Base-by-base conservation (phyloP, 176 grass and related monocot genomes). In the Alopecurus myosuroides region DNA sequence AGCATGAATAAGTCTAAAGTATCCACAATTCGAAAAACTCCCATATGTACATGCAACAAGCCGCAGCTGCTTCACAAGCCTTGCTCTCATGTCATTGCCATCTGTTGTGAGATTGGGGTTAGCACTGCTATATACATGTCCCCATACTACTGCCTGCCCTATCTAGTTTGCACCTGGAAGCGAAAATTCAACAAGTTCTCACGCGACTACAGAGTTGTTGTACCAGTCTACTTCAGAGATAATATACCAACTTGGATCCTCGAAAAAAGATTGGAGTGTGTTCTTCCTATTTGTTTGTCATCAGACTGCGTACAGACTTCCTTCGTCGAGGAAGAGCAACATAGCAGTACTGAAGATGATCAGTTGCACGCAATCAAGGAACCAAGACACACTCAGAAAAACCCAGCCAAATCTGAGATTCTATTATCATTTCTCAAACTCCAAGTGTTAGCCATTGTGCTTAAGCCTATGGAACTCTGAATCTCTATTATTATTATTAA, bases 21-120 rank as follows among this genome's bases (percentile, higher is more conserved):
- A 33, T 64, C 29, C 61, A 63, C 28, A 64, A 33, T 64, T 33
- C 15, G 41, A 29, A 45, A 82, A 82, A 62, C 7, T 12, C 26
- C 39, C 13, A n/a, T 5, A 1, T 83, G 81, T 35, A 48, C 81
- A 18, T 83, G 52, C 11, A 74, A 61, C 19, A 82, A 82, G 48
- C 65, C 23, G 3, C 37, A 56, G 65, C 9, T 55, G 66, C n/a
- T 55, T 56, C 49, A 28, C 48, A 71, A 56, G 65, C 80, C 80
- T 17, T 82, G 80, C 15, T 82, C 65, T 30, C 80, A 74, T 83
- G 81, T 74, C 39, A 46, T 83, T 10, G 69, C 81, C 0, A 53
- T 62, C 42, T 83, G 81, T 57, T 74, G 26, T 46, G 5, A 74
- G 26, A 62, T 74, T 49, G 69, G 69, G 72, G 69, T 74, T 61